Percentiles rank a stretch among this genome's conserved stretches.
Conservation (phyloP, 768 basidiomycete species). For the Lactifluus piperatus region DNA sequence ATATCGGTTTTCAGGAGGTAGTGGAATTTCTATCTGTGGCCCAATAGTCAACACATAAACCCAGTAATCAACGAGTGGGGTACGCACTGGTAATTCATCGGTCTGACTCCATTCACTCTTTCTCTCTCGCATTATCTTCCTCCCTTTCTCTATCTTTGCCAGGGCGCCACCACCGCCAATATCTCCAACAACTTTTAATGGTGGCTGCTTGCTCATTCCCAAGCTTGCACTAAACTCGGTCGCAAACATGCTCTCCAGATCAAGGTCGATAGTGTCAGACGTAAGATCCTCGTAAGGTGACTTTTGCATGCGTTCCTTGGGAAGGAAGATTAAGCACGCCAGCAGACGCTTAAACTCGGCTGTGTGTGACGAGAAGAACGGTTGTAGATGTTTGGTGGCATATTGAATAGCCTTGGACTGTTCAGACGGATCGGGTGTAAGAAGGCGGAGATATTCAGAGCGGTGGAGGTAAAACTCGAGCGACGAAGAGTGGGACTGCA, state of each 20-base stretch:
- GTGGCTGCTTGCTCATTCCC: slow-evolving; percentile 84
- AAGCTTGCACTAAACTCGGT: slow-evolving; percentile 83
- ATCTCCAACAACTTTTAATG: slow-evolving; percentile 82
- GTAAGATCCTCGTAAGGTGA: slow-evolving; percentile 75
- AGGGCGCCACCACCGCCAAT: slow-evolving; percentile 90
- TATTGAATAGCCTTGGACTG: slow-evolving; percentile 60
- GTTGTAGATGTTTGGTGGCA: slow-evolving; percentile 54
- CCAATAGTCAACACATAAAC: background rate
- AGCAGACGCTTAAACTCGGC: slow-evolving; percentile 63
- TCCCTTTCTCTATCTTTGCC: slow-evolving; percentile 87
- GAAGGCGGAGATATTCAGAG: slow-evolving; percentile 77
- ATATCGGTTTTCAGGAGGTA: slow-evolving; percentile 80
- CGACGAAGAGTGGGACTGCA: slow-evolving; percentile 62
- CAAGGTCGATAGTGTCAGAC: slow-evolving; percentile 60
- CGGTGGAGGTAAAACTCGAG: slow-evolving; percentile 89
- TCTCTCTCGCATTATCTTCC: slow-evolving; percentile 86
- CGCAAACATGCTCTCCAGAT: slow-evolving; percentile 76
- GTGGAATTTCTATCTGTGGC: slow-evolving; percentile 82
- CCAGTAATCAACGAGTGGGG: slow-evolving; percentile 14
- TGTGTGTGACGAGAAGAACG: slow-evolving; percentile 54
- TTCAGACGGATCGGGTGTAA: slow-evolving; percentile 51
- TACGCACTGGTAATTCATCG: slow-evolving; percentile 77
- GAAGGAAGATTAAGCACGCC: slow-evolving; percentile 62
- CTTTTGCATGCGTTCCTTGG: slow-evolving; percentile 49
- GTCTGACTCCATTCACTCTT: slow-evolving; percentile 89